phyloP scores from a whole-genome alignment of 495 filamentous ascomycete genomes.

The Penicillium paradoxum region DNA sequence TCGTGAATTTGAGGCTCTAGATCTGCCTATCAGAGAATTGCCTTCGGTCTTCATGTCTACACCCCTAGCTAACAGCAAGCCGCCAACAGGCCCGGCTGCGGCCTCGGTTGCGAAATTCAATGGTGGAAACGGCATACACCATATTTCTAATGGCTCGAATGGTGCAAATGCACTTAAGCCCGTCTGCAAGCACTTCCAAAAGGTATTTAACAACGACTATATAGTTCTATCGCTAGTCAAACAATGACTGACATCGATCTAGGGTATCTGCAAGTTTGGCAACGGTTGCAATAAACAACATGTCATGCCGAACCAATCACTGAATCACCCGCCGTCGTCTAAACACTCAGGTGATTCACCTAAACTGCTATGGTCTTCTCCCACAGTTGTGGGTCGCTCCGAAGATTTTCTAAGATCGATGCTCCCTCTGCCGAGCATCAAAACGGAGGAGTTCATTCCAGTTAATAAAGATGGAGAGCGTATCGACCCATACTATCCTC shows the following conservation, averaged over 20 bases:
- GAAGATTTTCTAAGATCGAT: constrained; percentile 21
- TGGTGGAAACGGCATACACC: constrained; percentile 2
- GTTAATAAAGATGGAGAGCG: constrained; percentile 43
- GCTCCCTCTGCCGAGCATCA: constrained; percentile 21
- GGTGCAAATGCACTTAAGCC: constrained; percentile 14
- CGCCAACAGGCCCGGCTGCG: constrained; percentile 5
- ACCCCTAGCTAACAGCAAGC: constrained; percentile 21
- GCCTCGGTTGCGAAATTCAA: constrained; percentile 9
- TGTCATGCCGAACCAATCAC: constrained; percentile 21
- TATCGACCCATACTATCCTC: constrained; percentile 34
- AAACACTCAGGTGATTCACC: constrained; percentile 5
- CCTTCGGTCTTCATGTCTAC: constrained; percentile 41
- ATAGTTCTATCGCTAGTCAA: background rate
- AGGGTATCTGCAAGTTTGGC: constrained; percentile 42
- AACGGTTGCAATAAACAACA: constrained; percentile 35
- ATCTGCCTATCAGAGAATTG: constrained; percentile 39
- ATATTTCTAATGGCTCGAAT: background rate
- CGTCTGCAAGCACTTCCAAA: constrained; percentile 39
- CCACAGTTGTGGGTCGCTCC: constrained; percentile 18
- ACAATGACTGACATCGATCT: background rate
- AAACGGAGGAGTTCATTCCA: constrained; percentile 32
- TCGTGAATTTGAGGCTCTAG: constrained; percentile 31
- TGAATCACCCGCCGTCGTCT: constrained; percentile 21
- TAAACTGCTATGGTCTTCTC: constrained; percentile 16
- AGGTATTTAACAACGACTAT: constrained; percentile 16